phyloP scores from a whole-genome alignment of 2,329 filamentous ascomycete genomes.

The Coniosporium tulheliwenetii region DNA sequence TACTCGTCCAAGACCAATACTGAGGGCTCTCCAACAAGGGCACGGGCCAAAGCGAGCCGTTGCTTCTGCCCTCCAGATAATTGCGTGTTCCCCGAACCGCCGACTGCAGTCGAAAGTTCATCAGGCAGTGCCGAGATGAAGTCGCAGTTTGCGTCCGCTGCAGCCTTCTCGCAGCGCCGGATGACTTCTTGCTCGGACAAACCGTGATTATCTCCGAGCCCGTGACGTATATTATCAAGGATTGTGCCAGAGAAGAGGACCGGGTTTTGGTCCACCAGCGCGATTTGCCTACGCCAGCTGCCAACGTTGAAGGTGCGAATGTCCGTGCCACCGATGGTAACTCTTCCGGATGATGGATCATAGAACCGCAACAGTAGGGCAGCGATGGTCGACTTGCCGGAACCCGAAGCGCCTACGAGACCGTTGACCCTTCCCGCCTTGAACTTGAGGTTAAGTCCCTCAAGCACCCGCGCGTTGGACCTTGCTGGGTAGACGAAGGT shows the following conservation, averaged over 20 bases:
- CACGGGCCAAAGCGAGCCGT: constrained; percentile 9
- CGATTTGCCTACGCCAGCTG: constrained; percentile 24
- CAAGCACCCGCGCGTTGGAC: constrained; percentile 22
- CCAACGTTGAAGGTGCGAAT: constrained; percentile 18
- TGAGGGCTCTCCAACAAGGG: constrained; percentile 7
- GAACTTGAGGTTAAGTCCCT: constrained; percentile 20
- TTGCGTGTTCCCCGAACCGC: constrained; percentile 8
- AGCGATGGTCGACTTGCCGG: constrained; percentile 62
- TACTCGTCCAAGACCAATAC: constrained; percentile 11
- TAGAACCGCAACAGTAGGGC: constrained; percentile 51
- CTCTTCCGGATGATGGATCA: constrained; percentile 44
- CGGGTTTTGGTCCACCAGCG: constrained; percentile 30
- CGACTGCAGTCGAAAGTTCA: constrained; percentile 5
- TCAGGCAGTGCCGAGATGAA: constrained; percentile 8
- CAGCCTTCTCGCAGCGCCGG: constrained; percentile 5
- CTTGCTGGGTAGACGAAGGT: constrained; percentile 29
- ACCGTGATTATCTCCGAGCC: constrained; percentile 6
- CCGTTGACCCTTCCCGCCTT: constrained; percentile 11
- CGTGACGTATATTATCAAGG: constrained; percentile 19
- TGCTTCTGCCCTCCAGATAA: constrained; percentile 11
- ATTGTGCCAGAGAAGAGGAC: constrained; percentile 29
- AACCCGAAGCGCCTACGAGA: constrained; percentile 53
- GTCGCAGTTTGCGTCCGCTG: constrained; percentile 6
- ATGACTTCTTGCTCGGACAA: no score
- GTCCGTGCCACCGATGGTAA: constrained; percentile 35